Evolutionary conservation across 495 filamentous ascomycete species (phyloP).

Genomic region (Neurospora africana): DNA sequence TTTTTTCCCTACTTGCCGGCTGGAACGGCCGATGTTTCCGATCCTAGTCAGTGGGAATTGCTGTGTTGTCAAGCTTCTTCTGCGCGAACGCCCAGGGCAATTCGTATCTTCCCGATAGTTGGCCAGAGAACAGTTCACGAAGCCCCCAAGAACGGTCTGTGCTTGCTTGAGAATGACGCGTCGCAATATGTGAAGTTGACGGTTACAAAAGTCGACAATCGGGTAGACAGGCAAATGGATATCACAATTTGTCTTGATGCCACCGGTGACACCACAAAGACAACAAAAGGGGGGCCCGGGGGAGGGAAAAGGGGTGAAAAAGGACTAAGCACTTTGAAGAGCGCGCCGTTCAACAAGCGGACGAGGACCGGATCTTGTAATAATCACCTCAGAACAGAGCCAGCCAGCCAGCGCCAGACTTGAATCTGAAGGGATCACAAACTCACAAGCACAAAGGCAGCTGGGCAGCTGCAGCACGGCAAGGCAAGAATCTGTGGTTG

Average conservation of each 20-base stretch:
- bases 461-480: slow-evolving; percentile 8
- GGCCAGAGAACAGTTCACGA: neutral
- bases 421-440: neutral
- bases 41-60: neutral
- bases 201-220: neutral
- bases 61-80: neutral
- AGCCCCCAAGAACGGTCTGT: neutral
- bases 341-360: slow-evolving; percentile 1
- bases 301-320: neutral
- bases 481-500: neutral
- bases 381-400: neutral
- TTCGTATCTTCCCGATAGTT: neutral
- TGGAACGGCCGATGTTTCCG: neutral
- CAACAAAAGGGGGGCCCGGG: neutral
- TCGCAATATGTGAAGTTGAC: neutral
- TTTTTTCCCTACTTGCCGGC: neutral
- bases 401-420: neutral
- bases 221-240: neutral
- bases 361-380: slow-evolving; percentile 1
- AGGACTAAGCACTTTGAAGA: neutral
- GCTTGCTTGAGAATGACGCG: neutral
- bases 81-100: neutral
- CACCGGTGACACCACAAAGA: neutral
- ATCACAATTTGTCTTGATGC: neutral
- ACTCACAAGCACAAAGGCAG: neutral